Evolutionary conservation across 163 green algal genomes (phyloP).

Genomic region (Scenedesmus sp.): DNA sequence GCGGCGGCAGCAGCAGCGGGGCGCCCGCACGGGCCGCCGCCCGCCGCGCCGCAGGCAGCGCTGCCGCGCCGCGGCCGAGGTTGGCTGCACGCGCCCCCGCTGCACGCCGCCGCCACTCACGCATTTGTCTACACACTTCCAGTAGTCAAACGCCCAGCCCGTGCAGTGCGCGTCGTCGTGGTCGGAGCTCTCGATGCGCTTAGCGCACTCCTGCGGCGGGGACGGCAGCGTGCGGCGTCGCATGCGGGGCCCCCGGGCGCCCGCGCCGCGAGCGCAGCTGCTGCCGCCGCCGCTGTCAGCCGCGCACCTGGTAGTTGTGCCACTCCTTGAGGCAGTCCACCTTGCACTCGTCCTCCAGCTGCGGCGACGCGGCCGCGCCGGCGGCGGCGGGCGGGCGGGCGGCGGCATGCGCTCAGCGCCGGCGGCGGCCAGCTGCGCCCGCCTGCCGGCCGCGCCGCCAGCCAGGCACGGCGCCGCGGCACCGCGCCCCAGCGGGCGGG

Average conservation of each 20-base stretch:
- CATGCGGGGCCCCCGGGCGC: background rate
- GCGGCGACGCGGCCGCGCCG: background rate
- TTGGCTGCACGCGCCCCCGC: background rate
- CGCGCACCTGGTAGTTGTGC: slow-evolving; percentile 74
- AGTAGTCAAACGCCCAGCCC: slow-evolving; percentile 96
- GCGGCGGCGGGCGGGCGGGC: background rate
- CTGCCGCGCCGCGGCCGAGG: background rate
- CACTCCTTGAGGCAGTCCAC: slow-evolving; percentile 82
- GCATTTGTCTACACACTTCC: slow-evolving; percentile 87
- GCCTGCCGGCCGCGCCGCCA: too few species aligned
- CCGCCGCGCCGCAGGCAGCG: background rate
- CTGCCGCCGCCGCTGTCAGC: background rate
- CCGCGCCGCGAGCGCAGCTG: too few species aligned
- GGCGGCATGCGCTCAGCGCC: too few species aligned
- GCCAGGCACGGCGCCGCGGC: too few species aligned
- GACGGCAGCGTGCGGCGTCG: background rate
- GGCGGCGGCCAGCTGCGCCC: too few species aligned
- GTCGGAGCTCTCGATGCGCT: slow-evolving; percentile 91
- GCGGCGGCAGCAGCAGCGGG: background rate
- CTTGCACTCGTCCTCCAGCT: slow-evolving; percentile 89
- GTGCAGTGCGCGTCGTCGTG: slow-evolving; percentile 95
- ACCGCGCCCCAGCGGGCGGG: background rate
- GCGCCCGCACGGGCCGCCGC: background rate
- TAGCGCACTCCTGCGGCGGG: slow-evolving; percentile 85
- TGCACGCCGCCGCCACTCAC: slow-evolving; percentile 60